Conservation (phyloP, 768 basidiomycete species). For the Mycena chlorophos region DNA sequence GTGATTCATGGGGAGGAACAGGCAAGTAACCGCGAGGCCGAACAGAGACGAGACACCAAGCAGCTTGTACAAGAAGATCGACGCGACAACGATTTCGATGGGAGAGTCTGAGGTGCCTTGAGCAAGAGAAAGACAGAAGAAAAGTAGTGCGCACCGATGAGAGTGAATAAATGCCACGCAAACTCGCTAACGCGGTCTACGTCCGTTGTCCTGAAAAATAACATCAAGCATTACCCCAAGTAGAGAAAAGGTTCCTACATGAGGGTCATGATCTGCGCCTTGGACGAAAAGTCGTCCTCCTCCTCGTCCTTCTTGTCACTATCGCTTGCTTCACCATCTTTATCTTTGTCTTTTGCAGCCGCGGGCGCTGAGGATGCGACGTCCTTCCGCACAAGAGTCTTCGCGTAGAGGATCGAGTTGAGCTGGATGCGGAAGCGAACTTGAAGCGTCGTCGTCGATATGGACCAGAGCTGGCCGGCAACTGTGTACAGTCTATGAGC, state of each 20-base stretch:
- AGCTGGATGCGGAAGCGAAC: slow-evolving; percentile 60
- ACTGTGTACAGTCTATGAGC: slow-evolving; percentile 30
- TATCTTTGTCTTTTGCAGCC: slow-evolving; percentile 26
- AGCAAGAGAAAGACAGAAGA: background rate
- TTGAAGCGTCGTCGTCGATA: slow-evolving; percentile 58
- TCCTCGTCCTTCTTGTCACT: slow-evolving; percentile 37
- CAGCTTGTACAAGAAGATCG: slow-evolving; percentile 72
- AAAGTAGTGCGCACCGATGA: slow-evolving; percentile 55
- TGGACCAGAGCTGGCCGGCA: slow-evolving; percentile 55
- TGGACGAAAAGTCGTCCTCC: slow-evolving; percentile 63
- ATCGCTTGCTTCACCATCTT: slow-evolving; percentile 13
- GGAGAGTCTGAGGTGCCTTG: slow-evolving; percentile 56
- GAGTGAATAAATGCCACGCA: slow-evolving; percentile 71
- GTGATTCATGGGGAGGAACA: slow-evolving; percentile 80
- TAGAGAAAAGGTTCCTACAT: slow-evolving; percentile 37
- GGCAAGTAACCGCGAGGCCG: slow-evolving; percentile 73
- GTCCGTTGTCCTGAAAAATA: slow-evolving; percentile 65
- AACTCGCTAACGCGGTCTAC: slow-evolving; percentile 89
- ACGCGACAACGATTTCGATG: slow-evolving; percentile 74
- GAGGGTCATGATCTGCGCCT: slow-evolving; percentile 87
- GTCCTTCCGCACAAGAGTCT: slow-evolving; percentile 73
- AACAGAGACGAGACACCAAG: slow-evolving; percentile 77
- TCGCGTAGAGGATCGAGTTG: slow-evolving; percentile 66
- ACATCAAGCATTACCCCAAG: too few species aligned
- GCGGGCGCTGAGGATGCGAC: slow-evolving; percentile 60